Evolutionary conservation across 2,329 filamentous ascomycete species (phyloP), one percentile per base, ranked within the genome.

Genomic region (Epichloe brachyelytri): DNA sequence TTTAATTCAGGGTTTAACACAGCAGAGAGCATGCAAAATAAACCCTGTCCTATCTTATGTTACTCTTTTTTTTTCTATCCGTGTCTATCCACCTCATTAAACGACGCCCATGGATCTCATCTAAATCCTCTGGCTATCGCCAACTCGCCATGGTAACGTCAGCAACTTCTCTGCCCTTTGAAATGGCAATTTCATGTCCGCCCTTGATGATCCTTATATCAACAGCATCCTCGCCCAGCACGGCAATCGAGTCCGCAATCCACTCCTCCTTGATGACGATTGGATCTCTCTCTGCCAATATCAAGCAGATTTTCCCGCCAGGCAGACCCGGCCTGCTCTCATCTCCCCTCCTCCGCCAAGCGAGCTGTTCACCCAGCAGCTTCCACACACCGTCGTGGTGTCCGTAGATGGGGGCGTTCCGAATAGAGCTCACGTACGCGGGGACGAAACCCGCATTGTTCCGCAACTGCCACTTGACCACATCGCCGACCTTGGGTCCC

Each of bases 121-220:
- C 15, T 17, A 7, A 8, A 19, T 12, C 40, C 40, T 43, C 40
- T 6, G 11, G 22, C 14, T 36, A 22, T 11, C 20, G 14, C 69
- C 69, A 71, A 40, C 65, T 64, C 30, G 57, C 55, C 17, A 68
- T 59, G 6, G 63, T 62, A 17, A 64, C 56, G 15, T 71, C 63
- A 1, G 78, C 80, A 51, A 87, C 73, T 50, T 80, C 75, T 10
- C 71, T 67, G 3, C 78, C 78, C 51, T 74, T 75, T 12, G 77
- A 77, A 55, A 87, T 80, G 1, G 80, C 81, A 53, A 88, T 69
- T 59, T 88, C 85, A 62, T 89, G 86, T 0, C 83, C 85, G 4
- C 78, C 82, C 22, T 78, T 72, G 15, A 87, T 59, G 22, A 77
- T 66, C 41, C 73, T 68, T 47, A 82, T 73, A 51, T 77, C 71